Evolutionary conservation across 225 moss, liverwort and hornwort genomes (phyloP).

Genomic region (Takakia lepidozioides): DNA sequence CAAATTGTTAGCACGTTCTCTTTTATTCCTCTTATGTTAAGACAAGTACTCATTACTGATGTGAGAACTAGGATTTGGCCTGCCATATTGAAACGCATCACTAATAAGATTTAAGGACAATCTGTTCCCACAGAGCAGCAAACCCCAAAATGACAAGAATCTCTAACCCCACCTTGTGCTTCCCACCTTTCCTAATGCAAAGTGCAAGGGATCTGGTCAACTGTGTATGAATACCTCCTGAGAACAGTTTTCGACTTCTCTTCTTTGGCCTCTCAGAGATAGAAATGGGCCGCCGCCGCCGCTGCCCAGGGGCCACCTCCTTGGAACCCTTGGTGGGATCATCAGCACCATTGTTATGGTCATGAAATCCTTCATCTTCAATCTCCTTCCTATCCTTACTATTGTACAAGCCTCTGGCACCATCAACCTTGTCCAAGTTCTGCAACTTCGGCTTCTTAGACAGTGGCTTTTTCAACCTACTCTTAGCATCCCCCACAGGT

Average conservation of each 20-base stretch:
- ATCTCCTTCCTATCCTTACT: conserved; percentile 55
- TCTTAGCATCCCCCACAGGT: conserved; percentile 45
- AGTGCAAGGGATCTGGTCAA: background rate
- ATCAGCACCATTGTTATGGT: conserved; percentile 41
- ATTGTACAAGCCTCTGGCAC: conserved; percentile 36
- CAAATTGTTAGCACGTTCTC: background rate
- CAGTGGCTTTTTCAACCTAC: conserved; percentile 47
- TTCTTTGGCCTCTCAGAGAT: conserved; percentile 69
- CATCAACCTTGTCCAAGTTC: conserved; percentile 29
- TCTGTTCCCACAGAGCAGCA: too few relatives aligned
- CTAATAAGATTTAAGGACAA: too few relatives aligned
- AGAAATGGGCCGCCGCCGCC: conserved; percentile 52
- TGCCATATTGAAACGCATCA: too few relatives aligned
- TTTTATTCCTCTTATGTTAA: too few relatives aligned
- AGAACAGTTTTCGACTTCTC: conserved; percentile 92
- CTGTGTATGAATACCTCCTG: conserved; percentile 52
- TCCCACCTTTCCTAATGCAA: too few relatives aligned
- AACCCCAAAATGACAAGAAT: too few relatives aligned
- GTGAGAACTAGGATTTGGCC: too few relatives aligned
- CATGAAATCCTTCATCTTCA: conserved; percentile 26
- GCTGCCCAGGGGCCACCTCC: conserved; percentile 45
- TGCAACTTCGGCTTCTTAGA: conserved; percentile 53
- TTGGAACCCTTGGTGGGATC: conserved; percentile 36
- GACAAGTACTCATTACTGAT: too few relatives aligned
- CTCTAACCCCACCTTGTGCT: too few relatives aligned